Conservation (phyloP, 2,329 filamentous ascomycete species). For the Chaetomiaceae sp. region DNA sequence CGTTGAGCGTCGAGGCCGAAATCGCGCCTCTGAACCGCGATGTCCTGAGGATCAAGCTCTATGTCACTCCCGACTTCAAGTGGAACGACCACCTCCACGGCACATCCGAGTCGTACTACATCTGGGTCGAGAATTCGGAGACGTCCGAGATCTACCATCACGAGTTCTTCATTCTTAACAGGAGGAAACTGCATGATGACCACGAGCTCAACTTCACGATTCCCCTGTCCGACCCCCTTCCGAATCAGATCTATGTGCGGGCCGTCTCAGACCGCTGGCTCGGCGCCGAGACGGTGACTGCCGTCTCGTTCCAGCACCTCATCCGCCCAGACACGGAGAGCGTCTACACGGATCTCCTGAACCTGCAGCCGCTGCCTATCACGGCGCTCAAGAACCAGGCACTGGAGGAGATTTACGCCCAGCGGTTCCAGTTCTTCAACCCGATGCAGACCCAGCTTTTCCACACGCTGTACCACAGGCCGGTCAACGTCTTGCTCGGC, state of each 20-base stretch:
- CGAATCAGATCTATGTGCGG: constrained; percentile 92
- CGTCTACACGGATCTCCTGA: constrained; percentile 89
- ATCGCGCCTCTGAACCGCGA: constrained; percentile 94
- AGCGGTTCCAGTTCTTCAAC: constrained; percentile 95
- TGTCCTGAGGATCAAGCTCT: constrained; percentile 85
- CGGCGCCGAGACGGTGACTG: constrained; percentile 90
- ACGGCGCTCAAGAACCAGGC: constrained; percentile 80
- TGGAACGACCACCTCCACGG: constrained; percentile 96
- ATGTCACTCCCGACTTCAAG: constrained; percentile 79
- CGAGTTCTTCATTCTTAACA: constrained; percentile 89
- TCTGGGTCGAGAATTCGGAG: constrained; percentile 98
- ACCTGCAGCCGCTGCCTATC: constrained; percentile 85
- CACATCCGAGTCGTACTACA: constrained; percentile 92
- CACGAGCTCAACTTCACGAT: constrained; percentile 98
- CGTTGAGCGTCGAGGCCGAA: constrained; percentile 82
- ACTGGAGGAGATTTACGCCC: constrained; percentile 80
- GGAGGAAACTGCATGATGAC: constrained; percentile 88
- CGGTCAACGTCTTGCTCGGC: constrained; percentile 86
- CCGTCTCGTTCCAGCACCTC: constrained; percentile 95
- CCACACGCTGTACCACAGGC: constrained; percentile 89
- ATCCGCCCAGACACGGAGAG: constrained; percentile 97
- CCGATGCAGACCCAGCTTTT: constrained; percentile 99
- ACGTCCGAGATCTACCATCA: constrained; percentile 97
- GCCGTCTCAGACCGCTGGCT: constrained; percentile 95
- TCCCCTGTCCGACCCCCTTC: constrained; percentile 85